Percentiles rank a stretch among this genome's conserved stretches.
Conservation (phyloP, 306 rosid genomes). For the Glycyrrhiza uralensis region DNA sequence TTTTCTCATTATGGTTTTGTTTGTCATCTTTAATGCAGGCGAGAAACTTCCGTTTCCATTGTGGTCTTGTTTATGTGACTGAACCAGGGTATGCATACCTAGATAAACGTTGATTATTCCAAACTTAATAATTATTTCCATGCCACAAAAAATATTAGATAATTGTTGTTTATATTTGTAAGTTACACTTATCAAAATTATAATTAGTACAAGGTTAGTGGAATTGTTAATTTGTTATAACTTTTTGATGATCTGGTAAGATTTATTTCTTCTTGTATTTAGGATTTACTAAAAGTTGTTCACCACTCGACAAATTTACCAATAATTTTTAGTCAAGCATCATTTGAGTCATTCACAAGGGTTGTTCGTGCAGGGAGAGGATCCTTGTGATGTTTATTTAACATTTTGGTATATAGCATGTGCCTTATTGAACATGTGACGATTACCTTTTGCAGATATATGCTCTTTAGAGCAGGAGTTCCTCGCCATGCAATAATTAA, state of each 20-base stretch:
- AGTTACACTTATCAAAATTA: neutral
- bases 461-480: slow-evolving; percentile 90
- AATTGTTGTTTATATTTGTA: neutral
- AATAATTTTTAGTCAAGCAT: neutral
- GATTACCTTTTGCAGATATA: slow-evolving; percentile 58
- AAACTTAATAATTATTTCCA: neutral
- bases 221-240: neutral
- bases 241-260: neutral
- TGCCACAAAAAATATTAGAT: slow-evolving; percentile 1
- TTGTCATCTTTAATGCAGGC: slow-evolving; percentile 57
- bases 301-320: slow-evolving; percentile 1
- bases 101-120: slow-evolving; percentile 17
- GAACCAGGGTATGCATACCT: slow-evolving; percentile 84
- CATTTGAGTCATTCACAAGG: neutral
- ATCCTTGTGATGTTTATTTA: slow-evolving; percentile 1
- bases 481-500: slow-evolving; percentile 94
- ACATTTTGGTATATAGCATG: slow-evolving; percentile 4
- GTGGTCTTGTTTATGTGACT: slow-evolving; percentile 92
- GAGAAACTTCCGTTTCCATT: slow-evolving; percentile 87
- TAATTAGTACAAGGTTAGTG: neutral
- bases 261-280: neutral
- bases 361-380: neutral
- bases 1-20: slow-evolving; percentile 22
- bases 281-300: neutral
- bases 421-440: slow-evolving; percentile 23